Evolutionary conservation across 139 green algal genomes (phyloP), one percentile per base, ranked within the genome.

Genomic region (Chlorella sp.): DNA sequence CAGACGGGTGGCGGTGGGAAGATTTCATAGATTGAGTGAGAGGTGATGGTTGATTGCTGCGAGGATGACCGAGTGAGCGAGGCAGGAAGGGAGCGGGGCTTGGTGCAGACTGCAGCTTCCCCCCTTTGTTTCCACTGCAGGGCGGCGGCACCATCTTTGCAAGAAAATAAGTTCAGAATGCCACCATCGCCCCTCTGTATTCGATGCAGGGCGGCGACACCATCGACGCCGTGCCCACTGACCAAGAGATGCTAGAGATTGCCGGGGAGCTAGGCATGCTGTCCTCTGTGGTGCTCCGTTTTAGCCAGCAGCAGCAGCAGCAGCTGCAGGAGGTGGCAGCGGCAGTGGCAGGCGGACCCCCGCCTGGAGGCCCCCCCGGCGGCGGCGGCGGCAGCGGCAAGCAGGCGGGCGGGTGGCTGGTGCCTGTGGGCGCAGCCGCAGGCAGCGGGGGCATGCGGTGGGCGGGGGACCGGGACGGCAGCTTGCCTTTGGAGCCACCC

Each of bases 241-340:
- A 71, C 22, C 21, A 24, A 34, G 69, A 77, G 69, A 77, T 77
- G 69, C 69, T 77, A 3, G 69, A 34, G 21, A 77, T 77, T 7
- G 69, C 69, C 5, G 69, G 69, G 11, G 69, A 77, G 69, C 69
- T 77, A 28, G 69, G 69, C 26, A 28, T 77, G 69, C 69, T 77
- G 69, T 77, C 69, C 69, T 77, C 69, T 3, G 69, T 77, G 4
- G 69, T 77, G 69, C 69, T 77, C 24, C 69, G 69, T 28, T 77
- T 77, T 28, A 77, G 69, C 69, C 69, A 77, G 69, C 69, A 77
- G 69, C 69, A 77, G 69, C 69, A 77, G 69, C 69, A 77, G 69
- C 26, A 77, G 69, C 69, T 34, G 69, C 69, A 77, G 69, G 3
- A 34, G 69, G 69, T 28, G 2, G 69, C 69, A 28, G 69, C 69